Percentiles rank a stretch among this genome's conserved stretches.
Conservation (phyloP, 2,329 filamentous ascomycete species). For the Hymenoscyphus scutula region DNA sequence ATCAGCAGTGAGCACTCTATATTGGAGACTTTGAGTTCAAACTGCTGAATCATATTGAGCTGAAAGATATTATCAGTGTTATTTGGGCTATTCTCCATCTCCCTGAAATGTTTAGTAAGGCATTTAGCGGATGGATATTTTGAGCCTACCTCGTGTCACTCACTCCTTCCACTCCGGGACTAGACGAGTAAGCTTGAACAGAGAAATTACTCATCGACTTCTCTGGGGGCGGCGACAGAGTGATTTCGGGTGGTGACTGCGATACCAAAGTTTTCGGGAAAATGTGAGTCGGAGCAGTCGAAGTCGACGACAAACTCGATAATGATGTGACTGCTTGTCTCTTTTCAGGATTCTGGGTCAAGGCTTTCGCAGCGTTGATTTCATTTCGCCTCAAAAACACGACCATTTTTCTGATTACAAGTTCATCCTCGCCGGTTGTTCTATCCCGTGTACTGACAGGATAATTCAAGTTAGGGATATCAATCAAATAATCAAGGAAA, state of each 20-base stretch:
- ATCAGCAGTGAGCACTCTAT: no score
- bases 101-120: background rate
- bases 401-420: background rate
- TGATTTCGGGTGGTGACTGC: background rate
- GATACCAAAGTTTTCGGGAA: background rate
- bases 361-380: background rate
- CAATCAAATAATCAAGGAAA: background rate
- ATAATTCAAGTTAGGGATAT: background rate
- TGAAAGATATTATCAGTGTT: background rate
- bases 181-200: background rate
- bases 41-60: no score
- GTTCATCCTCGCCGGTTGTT: background rate
- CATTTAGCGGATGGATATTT: background rate
- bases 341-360: background rate
- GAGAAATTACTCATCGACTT: background rate
- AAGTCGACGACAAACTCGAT: background rate
- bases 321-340: background rate
- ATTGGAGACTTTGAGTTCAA: no score
- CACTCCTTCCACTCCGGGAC: background rate
- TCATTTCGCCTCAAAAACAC: background rate
- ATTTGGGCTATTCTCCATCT: background rate
- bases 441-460: background rate
- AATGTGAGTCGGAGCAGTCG: no score
- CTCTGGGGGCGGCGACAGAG: no score
- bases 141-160: background rate